Conservation (phyloP, 2,329 filamentous ascomycete species). For the Onygenales sp. region DNA sequence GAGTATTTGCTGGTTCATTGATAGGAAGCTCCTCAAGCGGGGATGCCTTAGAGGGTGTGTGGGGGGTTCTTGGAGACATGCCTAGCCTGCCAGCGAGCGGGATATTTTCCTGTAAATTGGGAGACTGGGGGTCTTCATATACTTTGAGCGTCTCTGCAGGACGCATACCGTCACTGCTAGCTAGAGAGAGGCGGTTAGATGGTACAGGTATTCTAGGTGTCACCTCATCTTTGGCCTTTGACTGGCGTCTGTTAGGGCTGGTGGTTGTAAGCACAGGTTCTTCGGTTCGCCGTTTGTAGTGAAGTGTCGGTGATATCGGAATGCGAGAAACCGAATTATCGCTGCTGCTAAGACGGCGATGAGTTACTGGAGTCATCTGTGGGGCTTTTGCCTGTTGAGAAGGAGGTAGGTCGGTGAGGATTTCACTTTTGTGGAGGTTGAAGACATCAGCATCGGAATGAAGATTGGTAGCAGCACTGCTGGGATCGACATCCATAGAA, state of each 20-base stretch:
- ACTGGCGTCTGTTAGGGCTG: slow-evolving; percentile 6
- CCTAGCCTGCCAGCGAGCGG: slow-evolving; percentile 9
- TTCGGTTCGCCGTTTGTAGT: slow-evolving; percentile 6
- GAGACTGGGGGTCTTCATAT: slow-evolving; percentile 44
- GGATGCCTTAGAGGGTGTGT: slow-evolving; percentile 17
- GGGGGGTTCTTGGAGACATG: slow-evolving; percentile 13
- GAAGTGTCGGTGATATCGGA: slow-evolving; percentile 6
- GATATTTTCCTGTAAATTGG: slow-evolving; percentile 17
- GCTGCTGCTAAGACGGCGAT: slow-evolving; percentile 4
- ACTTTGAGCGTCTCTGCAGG: slow-evolving; percentile 29
- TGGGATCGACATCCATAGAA: slow-evolving; percentile 13
- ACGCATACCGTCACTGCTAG: slow-evolving; percentile 24
- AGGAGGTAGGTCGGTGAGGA: background rate
- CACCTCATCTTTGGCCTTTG: slow-evolving; percentile 5
- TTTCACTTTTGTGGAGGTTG: background rate
- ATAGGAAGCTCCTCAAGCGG: slow-evolving; percentile 30
- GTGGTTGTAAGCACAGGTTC: slow-evolving; percentile 5
- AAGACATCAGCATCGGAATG: background rate
- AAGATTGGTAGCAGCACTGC: slow-evolving; percentile 1
- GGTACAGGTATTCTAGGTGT: slow-evolving; percentile 5
- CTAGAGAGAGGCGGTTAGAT: slow-evolving; percentile 5
- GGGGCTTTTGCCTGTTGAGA: background rate
- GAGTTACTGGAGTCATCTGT: slow-evolving; percentile 2
- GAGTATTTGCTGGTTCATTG: slow-evolving; percentile 24
- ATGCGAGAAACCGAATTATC: slow-evolving; percentile 9